A percentile compares a stretch with the other conserved stretches of the same genome.
phyloP scores from a whole-genome alignment of 768 basidiomycete genomes.

The Coprinellus micaceus region DNA sequence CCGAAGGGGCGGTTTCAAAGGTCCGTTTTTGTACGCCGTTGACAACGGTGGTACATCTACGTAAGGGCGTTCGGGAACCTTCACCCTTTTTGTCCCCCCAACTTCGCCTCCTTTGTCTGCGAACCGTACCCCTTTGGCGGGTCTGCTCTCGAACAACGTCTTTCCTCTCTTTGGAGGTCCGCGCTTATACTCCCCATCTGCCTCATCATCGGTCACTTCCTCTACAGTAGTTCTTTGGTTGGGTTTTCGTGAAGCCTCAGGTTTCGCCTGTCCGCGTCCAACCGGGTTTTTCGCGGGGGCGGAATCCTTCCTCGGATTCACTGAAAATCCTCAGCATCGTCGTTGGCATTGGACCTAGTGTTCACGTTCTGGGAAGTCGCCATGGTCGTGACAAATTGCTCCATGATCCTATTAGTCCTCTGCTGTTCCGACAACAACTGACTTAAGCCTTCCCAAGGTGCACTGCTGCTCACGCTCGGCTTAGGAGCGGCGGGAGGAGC shows the following conservation, averaged over 20 bases:
- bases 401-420: neutral
- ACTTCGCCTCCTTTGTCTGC: neutral
- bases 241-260: neutral
- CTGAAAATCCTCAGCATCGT: slow-evolving; percentile 6
- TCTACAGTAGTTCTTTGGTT: neutral
- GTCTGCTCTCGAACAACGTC: neutral
- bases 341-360: too few species aligned
- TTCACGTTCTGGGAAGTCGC: neutral
- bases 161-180: neutral
- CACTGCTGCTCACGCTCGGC: neutral
- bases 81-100: neutral
- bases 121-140: neutral
- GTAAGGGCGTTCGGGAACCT: neutral
- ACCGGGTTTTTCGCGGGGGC: neutral
- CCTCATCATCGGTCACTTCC: neutral
- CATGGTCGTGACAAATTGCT: neutral
- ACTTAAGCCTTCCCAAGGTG: neutral
- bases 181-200: neutral
- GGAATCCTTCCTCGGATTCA: slow-evolving; percentile 1
- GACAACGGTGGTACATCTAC: neutral
- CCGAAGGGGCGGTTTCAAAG: neutral
- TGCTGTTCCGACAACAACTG: neutral
- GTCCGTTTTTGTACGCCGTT: neutral
- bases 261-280: neutral
- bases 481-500: neutral